phyloP scores from a whole-genome alignment of 176 grass and related monocot genomes.

The Areca catechu region DNA sequence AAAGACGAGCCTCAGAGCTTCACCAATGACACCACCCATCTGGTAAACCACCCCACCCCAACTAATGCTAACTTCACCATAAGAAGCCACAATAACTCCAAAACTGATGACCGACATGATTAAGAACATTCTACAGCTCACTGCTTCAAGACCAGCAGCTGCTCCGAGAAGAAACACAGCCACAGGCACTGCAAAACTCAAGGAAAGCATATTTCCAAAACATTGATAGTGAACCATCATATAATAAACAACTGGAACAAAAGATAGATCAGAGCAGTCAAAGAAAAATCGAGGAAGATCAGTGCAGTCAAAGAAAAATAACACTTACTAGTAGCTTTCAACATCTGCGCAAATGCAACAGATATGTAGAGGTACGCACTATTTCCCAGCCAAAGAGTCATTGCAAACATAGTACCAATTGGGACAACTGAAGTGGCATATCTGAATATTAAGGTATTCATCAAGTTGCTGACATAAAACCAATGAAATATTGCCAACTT shows the following conservation, averaged over 20 bases:
- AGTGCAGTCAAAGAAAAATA: constrained; percentile 3
- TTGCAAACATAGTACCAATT: constrained; percentile 98
- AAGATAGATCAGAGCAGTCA: neutral
- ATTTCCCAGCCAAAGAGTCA: constrained; percentile 97
- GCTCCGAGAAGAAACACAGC: constrained; percentile 90
- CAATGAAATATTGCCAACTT: neutral
- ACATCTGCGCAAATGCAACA: constrained; percentile 99
- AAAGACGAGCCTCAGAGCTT: constrained; percentile 89
- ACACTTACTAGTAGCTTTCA: constrained; percentile 93
- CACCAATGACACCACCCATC: constrained; percentile 92
- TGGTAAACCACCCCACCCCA: constrained; percentile 98
- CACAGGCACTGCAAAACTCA: constrained; percentile 76
- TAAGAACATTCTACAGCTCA: constrained; percentile 79
- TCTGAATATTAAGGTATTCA: constrained; percentile 40
- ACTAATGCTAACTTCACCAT: constrained; percentile 85
- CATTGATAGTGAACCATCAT: neutral
- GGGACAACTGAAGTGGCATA: constrained; percentile 90
- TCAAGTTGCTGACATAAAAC: neutral
- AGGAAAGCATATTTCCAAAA: neutral
- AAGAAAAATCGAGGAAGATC: constrained; percentile 1
- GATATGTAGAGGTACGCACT: constrained; percentile 99
- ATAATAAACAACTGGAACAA: neutral
- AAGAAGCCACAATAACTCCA: constrained; percentile 89
- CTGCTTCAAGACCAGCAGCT: constrained; percentile 82
- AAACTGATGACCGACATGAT: constrained; percentile 92